Base-by-base conservation (phyloP, 192 early-diverging fungal genomes). In the Oehlia diaphana region DNA sequence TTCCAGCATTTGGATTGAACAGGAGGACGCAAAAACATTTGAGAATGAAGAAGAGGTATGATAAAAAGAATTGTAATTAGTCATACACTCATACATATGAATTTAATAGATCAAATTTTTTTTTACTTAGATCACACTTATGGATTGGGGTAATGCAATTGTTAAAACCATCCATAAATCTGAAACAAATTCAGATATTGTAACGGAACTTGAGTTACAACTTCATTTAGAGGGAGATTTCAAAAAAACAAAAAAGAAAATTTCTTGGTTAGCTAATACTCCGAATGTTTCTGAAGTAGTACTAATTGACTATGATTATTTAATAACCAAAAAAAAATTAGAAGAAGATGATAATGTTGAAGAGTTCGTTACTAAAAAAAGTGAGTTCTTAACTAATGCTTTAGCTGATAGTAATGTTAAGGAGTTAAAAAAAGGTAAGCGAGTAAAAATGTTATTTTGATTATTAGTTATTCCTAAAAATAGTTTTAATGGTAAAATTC, bases 101-200 rank as follows among this genome's bases (percentile, higher is more conserved):
- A 68, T 8, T 47, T 47, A 47, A 31, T 31, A 47, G 10, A 9
- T 44, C 7, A 47, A 47, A 12, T 12, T 77, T 2, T 13, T 28
- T 26, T 49, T n/a, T 9, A 14, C 28, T 42, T 74, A 90, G 87
- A 81, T 97, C 31, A 99, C 98, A 47, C 86, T 99, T 75, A 99
- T 99, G 97, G 97, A 98, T 89, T 99, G 98, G 98, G 98, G 98
- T 62, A 99, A 99, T 84, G 96, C 93, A 10, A 89, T 98, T 82
- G 92, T 99, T 76, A 88, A 92, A 74, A 82, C 86, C 14, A 89
- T 99, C 74, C 84, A 92, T 68, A 91, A 91, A 86, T 83, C 77
- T 35, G 83, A 49, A 0, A 89, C 89, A 70, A 81, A 82, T 10
- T 76, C 79, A 19, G 86, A 85, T 31, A 74, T 84, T 23, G 93